Conservation (phyloP, 345 rosid species). For the Balakata baccata region DNA sequence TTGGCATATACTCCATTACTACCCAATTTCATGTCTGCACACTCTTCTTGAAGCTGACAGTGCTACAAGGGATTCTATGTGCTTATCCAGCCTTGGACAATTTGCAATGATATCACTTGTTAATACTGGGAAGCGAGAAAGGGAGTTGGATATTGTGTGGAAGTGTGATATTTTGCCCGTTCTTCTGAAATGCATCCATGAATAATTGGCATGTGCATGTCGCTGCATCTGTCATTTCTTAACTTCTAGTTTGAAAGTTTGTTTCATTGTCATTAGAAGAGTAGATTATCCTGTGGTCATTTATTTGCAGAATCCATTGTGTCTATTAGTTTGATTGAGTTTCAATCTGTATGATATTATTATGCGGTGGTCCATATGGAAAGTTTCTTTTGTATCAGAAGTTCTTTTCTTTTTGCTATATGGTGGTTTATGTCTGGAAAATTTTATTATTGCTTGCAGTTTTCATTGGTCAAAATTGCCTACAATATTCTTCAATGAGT, state of each 20-base stretch:
- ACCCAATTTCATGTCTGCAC: not conserved
- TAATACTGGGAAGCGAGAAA: not conserved
- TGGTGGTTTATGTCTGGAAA: not conserved
- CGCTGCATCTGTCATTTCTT: not conserved
- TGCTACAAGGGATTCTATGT: not conserved
- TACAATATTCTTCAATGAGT: not conserved
- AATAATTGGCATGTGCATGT: not conserved
- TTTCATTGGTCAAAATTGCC: not conserved
- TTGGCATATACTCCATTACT: not conserved
- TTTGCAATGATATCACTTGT: conserved; percentile 1
- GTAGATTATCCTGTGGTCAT: not conserved
- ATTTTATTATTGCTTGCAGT: not conserved
- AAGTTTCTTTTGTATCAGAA: not conserved
- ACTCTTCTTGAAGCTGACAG: not conserved
- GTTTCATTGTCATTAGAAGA: not conserved
- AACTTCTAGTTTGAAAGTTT: not conserved
- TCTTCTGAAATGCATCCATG: not conserved
- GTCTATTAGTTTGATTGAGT: not conserved
- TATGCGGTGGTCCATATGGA: not conserved
- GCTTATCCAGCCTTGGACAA: not conserved
- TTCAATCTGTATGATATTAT: not conserved
- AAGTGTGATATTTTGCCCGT: not conserved
- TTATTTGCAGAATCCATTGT: not conserved
- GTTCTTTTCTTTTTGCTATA: not conserved
- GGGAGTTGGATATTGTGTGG: not conserved